These are phyloP conservation scores for Sphenostylis stenocarpa DNA, from an alignment of 306 rosid genomes.

Conservation along the genomic window DNA sequence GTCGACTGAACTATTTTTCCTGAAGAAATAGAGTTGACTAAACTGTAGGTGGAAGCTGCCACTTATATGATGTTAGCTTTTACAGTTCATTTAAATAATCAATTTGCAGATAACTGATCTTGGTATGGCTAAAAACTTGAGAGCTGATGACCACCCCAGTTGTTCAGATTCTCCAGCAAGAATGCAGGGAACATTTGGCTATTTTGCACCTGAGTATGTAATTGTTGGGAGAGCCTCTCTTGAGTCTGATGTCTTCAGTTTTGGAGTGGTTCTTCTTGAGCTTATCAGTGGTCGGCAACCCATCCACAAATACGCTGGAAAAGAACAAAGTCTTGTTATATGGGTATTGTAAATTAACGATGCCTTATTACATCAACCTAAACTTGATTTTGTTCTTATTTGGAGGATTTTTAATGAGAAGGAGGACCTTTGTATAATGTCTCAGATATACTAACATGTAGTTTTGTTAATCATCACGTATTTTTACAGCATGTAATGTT, in stretches of 20 bases:
- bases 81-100: background rate
- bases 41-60: background rate
- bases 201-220: conserved; percentile 98
- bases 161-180: conserved; percentile 86
- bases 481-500: background rate
- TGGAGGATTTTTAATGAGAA: background rate
- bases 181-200: conserved; percentile 99
- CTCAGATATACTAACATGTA: background rate
- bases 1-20: background rate
- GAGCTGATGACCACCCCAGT: conserved; percentile 69
- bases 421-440: background rate
- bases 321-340: conserved; percentile 93
- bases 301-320: conserved; percentile 65
- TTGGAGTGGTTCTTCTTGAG: conserved; percentile 98
- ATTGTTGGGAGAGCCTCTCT: conserved; percentile 86
- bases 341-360: conserved; percentile 60
- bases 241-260: conserved; percentile 92
- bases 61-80: background rate
- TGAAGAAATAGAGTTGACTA: background rate
- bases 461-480: background rate
- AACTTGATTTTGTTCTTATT: background rate
- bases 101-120: conserved; percentile 89
- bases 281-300: conserved; percentile 90
- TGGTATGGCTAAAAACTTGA: conserved; percentile 85
- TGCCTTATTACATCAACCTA: background rate